Percentiles rank a stretch among this genome's conserved stretches.
phyloP scores from a whole-genome alignment of 345 rosid genomes.

The Corchorus olitorius region DNA sequence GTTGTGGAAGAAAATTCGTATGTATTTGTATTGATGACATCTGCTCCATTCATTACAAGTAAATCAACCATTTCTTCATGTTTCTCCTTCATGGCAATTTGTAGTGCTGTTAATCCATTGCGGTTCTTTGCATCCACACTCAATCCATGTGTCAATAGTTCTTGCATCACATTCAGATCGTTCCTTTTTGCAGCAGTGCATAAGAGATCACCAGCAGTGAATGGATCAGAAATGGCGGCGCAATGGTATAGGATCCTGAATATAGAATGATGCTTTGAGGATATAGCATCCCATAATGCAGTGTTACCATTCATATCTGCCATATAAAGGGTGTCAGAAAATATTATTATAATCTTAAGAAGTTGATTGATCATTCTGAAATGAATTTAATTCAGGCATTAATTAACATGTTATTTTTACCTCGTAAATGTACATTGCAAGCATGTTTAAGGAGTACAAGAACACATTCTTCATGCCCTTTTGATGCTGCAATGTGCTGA shows the following conservation, averaged over 20 bases:
- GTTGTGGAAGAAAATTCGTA: conserved; percentile 25
- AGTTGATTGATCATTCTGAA: no score
- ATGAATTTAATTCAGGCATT: not conserved
- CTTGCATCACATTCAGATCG: conserved; percentile 53
- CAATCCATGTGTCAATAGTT: conserved; percentile 61
- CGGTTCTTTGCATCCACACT: conserved; percentile 56
- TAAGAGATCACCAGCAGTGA: conserved; percentile 68
- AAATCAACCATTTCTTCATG: conserved; percentile 64
- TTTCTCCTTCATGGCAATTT: conserved; percentile 60
- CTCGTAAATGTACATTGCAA: conserved; percentile 70
- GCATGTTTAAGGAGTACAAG: conserved; percentile 69
- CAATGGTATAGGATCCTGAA: conserved; percentile 67
- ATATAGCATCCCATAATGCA: conserved; percentile 80
- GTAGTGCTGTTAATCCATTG: conserved; percentile 61
- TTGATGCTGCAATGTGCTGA: conserved; percentile 90
- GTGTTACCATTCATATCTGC: conserved; percentile 73
- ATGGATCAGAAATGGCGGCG: conserved; percentile 57
- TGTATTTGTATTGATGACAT: conserved; percentile 32
- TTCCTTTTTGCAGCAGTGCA: conserved; percentile 76
- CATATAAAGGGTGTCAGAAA: not conserved
- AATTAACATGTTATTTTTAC: conserved; percentile 37
- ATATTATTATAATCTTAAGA: no score
- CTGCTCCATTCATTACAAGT: conserved; percentile 71
- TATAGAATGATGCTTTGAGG: conserved; percentile 56
- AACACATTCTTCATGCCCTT: conserved; percentile 86